Conservation (phyloP, 2,329 filamentous ascomycete species). For the Tolypocladium tropicale region DNA sequence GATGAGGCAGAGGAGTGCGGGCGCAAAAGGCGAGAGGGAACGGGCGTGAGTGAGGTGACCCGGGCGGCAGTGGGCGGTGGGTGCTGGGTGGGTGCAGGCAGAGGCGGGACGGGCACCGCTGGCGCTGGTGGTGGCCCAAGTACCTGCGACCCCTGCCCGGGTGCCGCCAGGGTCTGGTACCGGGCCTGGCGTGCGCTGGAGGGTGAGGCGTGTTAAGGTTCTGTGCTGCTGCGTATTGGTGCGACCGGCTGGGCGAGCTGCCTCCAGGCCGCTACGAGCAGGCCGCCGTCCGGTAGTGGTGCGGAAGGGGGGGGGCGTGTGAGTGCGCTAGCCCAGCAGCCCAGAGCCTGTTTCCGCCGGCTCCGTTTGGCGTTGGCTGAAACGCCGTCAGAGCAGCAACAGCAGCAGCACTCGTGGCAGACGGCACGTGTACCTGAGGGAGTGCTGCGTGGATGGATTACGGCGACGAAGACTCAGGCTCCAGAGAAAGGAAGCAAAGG, state of each 20-base stretch:
- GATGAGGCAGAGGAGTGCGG: conserved; percentile 1
- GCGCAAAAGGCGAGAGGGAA: conserved; percentile 3
- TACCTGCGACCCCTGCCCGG: not conserved
- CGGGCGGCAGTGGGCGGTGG: not conserved
- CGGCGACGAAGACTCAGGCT: not conserved
- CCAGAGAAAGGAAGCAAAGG: not conserved
- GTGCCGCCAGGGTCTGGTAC: not conserved
- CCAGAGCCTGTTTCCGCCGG: conserved; percentile 1
- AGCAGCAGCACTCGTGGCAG: not conserved
- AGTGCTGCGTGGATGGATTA: not conserved
- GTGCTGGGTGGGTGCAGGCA: conserved; percentile 1
- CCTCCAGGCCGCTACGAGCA: too few relatives aligned
- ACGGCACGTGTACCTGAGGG: not conserved
- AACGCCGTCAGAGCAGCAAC: conserved; percentile 4
- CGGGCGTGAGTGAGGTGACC: not conserved
- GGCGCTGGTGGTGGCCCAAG: not conserved
- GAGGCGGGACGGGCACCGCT: not conserved
- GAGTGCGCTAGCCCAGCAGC: not conserved
- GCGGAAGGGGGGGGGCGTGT: not conserved
- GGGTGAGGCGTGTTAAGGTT: not conserved
- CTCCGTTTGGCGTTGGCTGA: conserved; percentile 8
- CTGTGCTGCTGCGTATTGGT: not conserved
- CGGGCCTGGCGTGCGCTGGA: not conserved
- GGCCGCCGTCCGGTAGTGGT: not conserved
- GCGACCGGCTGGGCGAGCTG: not conserved